Evolutionary conservation across 2,329 filamentous ascomycete species (phyloP), one percentile per base, ranked within the genome.

Genomic region (Microascus cirrosus): DNA sequence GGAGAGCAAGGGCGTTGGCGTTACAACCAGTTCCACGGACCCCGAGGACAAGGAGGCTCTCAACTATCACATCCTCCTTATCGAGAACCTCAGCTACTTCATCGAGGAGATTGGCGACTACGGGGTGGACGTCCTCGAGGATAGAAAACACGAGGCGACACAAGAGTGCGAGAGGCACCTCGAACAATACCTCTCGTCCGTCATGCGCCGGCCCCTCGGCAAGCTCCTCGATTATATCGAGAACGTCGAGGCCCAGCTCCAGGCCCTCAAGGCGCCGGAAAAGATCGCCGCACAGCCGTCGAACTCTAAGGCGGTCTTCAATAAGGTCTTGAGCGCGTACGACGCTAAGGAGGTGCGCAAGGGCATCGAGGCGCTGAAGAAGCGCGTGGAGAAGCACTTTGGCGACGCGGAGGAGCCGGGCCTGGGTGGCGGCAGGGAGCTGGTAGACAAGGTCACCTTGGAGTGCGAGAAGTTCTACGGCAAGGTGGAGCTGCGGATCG

Each of bases 71-170:
- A 96, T 99, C 65, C 80, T 97, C 36, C 80, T 97, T 57, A 97
- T 99, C 64, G 93, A 99, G 71, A 99, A 99, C 71, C 96, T 96
- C 91, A 95, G 96, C 68, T 91, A 96, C 71, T 97, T 95, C 73
- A 77, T 94, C 12, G 92, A 97, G 69, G 92, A 96, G 70, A 87
- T 95, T 10, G 56, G 60, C 34, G 90, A 95, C 63, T 81, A 83
- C 20, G 80, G 82, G 42, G 83, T 94, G 61, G 81, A 87, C 8
- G 84, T 95, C 1, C 79, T 97, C 4, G 84, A 89, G 60, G 84
- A 89, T 63, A 96, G 92, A 89, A 87, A 85, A 66, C 82, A 85
- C 45, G 86, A 87, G 59, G 94, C 93, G 1, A 77, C 81, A 35
- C 79, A 83, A 53, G 91, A 96, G 72, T 85, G 95, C 70, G 77